These are phyloP conservation scores for Apiotrichum porosum DNA, from an alignment of 1,284 basidiomycete species.

Conservation along the genomic window DNA sequence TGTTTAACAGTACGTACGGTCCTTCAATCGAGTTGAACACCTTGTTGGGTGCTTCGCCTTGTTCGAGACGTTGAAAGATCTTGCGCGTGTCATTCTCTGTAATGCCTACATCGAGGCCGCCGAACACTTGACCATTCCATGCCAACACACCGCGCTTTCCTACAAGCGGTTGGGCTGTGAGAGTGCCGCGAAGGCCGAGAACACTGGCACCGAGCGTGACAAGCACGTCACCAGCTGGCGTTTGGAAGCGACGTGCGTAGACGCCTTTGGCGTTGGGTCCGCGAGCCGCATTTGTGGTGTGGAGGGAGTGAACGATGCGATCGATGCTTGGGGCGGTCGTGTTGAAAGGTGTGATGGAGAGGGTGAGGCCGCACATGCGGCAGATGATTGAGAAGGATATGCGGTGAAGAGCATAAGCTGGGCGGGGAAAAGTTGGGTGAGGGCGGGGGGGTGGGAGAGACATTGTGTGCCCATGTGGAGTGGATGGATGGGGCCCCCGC, in stretches of 20 bases:
- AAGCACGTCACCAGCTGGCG: conserved; percentile 11
- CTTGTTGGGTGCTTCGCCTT: conserved; percentile 51
- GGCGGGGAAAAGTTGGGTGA: too few species aligned
- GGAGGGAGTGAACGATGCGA: conserved; percentile 17
- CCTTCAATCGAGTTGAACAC: conserved; percentile 70
- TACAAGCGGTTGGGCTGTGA: conserved; percentile 68
- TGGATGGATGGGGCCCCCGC: too few species aligned
- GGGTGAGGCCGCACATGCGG: conserved; percentile 38
- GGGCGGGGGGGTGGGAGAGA: too few species aligned
- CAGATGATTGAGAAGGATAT: too few species aligned
- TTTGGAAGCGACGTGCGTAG: conserved; percentile 6
- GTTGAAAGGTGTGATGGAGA: conserved; percentile 8
- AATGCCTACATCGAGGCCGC: conserved; percentile 61
- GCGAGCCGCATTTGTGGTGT: conserved; percentile 14
- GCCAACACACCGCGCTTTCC: conserved; percentile 60
- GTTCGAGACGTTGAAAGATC: conserved; percentile 58
- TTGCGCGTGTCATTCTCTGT: conserved; percentile 75
- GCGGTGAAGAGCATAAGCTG: too few species aligned
- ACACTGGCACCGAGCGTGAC: conserved; percentile 67
- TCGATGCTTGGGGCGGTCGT: not conserved
- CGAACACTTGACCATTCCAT: conserved; percentile 90
- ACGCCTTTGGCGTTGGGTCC: conserved; percentile 34
- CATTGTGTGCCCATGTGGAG: too few species aligned
- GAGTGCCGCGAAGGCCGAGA: conserved; percentile 66
- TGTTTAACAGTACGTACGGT: conserved; percentile 70